Evolutionary conservation across 257 asterid species (phyloP), one percentile per base, ranked within the genome.

Genomic region (Coffea canephora): DNA sequence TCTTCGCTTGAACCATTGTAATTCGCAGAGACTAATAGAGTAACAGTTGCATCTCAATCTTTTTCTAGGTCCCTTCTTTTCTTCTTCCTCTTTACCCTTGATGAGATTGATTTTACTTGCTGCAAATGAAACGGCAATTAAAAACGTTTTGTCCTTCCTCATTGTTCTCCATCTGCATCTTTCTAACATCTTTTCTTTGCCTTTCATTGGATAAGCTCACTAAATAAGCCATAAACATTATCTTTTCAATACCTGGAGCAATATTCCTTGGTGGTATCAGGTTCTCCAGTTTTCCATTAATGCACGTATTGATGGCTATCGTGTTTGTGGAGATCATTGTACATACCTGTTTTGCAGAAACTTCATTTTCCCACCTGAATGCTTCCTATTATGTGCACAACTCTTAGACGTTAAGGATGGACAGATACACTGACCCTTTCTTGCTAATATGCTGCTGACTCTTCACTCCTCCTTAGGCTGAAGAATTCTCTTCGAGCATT

Each of bases 401-500:
- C 5, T n/a, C 36, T 16, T n/a, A n/a, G 13, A 25, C 6, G 66
- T n/a, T 62, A 6, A n/a, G 27, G 45, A 18, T 16, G 23, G 75
- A 71, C 34, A 14, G 66, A 36, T 3, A 21, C 57, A 10, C 64
- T 13, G 50, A 31, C 34, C 12, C 67, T 66, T 54, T 61, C 8
- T 19, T 49, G 39, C 76, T 77, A 48, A 41, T 77, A 52, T 73
- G 85, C 54, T 31, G 34, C 34, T 72, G 65, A 73, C 66, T 27
- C 77, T 67, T 82, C 13, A 69, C 6, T 48, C 12, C 1, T 50
- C 55, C 69, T 69, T 52, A 95, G 98, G 96, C 95, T 1, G 96
- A 88, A 88, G 98, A 92, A 77, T 92, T 96, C 80, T 89, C 97
- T 27, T 84, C 90, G 0, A 93, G 95, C 36, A 92, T 92, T 87